Conservation (phyloP, 345 rosid genomes). For the Sisymbrium altissimum region DNA sequence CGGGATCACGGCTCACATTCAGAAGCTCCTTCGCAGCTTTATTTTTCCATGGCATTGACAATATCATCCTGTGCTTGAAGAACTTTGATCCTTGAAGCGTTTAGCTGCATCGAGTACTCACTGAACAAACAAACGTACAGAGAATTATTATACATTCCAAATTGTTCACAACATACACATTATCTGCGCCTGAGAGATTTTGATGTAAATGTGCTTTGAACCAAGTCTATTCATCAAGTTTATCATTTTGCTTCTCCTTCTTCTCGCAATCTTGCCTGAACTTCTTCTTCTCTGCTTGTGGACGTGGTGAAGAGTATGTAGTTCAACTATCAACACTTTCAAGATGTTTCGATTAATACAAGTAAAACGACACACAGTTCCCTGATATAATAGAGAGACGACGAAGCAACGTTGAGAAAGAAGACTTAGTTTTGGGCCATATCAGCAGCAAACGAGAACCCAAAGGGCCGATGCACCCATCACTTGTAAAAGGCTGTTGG, state of each 20-base stretch:
- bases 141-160: no score
- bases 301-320: no score
- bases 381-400: background rate
- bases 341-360: background rate
- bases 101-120: constrained; percentile 92
- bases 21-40: constrained; percentile 53
- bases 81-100: constrained; percentile 84
- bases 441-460: background rate
- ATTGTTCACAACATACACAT: no score
- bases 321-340: no score
- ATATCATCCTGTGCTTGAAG: constrained; percentile 89
- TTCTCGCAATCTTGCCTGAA: no score
- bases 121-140: no score
- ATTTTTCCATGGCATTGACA: constrained; percentile 66
- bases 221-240: no score
- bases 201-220: no score
- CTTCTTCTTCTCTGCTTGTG: no score
- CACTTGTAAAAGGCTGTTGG: background rate
- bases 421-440: background rate
- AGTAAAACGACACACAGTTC: background rate
- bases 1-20: constrained; percentile 46
- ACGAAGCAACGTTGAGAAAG: background rate
- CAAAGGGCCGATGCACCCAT: background rate
- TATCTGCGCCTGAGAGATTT: no score
- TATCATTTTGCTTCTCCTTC: no score